phyloP scores from a whole-genome alignment of 2,329 filamentous ascomycete species.

The Corynespora cassiicola region DNA sequence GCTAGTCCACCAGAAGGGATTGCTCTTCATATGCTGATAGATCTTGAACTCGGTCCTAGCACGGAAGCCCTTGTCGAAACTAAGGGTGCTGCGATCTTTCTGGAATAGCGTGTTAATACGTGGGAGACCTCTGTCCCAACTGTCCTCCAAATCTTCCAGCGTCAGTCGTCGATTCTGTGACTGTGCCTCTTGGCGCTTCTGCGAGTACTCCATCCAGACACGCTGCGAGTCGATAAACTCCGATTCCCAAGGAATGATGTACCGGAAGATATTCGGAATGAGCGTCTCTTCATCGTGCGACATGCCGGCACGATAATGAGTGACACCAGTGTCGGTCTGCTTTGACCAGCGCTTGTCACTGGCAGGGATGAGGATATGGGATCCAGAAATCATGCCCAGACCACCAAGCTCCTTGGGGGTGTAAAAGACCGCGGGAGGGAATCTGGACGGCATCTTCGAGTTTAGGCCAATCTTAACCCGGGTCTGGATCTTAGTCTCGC shows the following conservation, averaged over 20 bases:
- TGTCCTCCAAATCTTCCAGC: slow-evolving; percentile 94
- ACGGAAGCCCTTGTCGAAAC: slow-evolving; percentile 98
- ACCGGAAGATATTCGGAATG: slow-evolving; percentile 98
- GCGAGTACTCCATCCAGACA: slow-evolving; percentile 98
- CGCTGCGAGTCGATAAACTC: slow-evolving; percentile 99
- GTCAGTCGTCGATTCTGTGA: slow-evolving; percentile 96
- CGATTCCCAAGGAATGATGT: slow-evolving; percentile 98
- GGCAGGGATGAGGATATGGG: slow-evolving; percentile 94
- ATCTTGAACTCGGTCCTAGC: slow-evolving; percentile 96
- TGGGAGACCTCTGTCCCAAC: slow-evolving; percentile 96
- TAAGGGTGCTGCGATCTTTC: slow-evolving; percentile 94
- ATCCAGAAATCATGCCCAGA: slow-evolving; percentile 98
- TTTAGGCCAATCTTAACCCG: slow-evolving; percentile 98
- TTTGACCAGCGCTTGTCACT: slow-evolving; percentile 99
- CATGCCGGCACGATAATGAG: slow-evolving; percentile 97
- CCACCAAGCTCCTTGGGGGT: slow-evolving; percentile 98
- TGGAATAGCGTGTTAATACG: slow-evolving; percentile 99
- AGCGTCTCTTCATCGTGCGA: slow-evolving; percentile 96
- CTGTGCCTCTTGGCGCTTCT: slow-evolving; percentile 95
- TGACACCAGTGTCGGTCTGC: slow-evolving; percentile 96
- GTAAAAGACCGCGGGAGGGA: slow-evolving; percentile 98
- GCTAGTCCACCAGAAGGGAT: slow-evolving; percentile 99
- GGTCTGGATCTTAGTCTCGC: slow-evolving; percentile 99
- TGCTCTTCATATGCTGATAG: slow-evolving; percentile 98
- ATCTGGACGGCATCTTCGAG: slow-evolving; percentile 99